phyloP scores from a whole-genome alignment of 352 stramenopile species.

The Pythium scleroteichum region DNA sequence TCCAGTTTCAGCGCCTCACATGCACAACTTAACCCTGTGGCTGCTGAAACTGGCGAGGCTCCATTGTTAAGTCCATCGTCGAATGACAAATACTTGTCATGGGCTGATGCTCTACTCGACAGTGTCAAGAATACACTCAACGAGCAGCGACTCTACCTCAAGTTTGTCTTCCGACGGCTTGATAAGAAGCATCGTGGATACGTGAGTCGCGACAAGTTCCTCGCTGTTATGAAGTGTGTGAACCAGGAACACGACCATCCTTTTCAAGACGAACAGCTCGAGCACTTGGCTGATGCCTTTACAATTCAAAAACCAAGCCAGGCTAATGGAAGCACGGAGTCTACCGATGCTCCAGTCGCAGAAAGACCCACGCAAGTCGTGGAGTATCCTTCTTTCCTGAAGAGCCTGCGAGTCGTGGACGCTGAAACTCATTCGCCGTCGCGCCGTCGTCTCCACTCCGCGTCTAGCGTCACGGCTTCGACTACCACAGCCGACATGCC shows the following conservation, averaged over 20 bases:
- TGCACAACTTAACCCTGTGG: conserved; percentile 38
- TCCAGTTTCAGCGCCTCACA: conserved; percentile 59
- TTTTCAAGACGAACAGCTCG: conserved; percentile 57
- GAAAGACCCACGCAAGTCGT: conserved; percentile 31
- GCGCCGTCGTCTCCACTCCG: conserved; percentile 25
- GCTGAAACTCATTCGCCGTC: conserved; percentile 33
- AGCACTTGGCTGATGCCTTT: conserved; percentile 71
- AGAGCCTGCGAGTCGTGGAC: conserved; percentile 69
- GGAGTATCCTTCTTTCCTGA: conserved; percentile 73
- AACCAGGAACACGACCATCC: conserved; percentile 70
- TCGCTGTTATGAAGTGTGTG: conserved; percentile 73
- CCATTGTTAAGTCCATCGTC: conserved; percentile 28
- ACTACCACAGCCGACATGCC: not conserved
- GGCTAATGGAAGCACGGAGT: not conserved
- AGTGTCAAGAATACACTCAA: conserved; percentile 73
- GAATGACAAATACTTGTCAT: conserved; percentile 47
- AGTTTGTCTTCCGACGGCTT: conserved; percentile 77
- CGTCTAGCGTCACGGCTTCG: conserved; percentile 1
- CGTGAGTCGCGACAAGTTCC: conserved; percentile 67
- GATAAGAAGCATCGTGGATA: conserved; percentile 68
- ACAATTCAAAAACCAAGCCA: conserved; percentile 22
- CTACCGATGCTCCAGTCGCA: conserved; percentile 16
- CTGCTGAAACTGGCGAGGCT: conserved; percentile 38
- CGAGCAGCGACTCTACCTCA: conserved; percentile 80
- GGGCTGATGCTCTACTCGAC: conserved; percentile 68